Evolutionary conservation across 2,329 filamentous ascomycete genomes (phyloP).

Genomic region (Periconia sp.): DNA sequence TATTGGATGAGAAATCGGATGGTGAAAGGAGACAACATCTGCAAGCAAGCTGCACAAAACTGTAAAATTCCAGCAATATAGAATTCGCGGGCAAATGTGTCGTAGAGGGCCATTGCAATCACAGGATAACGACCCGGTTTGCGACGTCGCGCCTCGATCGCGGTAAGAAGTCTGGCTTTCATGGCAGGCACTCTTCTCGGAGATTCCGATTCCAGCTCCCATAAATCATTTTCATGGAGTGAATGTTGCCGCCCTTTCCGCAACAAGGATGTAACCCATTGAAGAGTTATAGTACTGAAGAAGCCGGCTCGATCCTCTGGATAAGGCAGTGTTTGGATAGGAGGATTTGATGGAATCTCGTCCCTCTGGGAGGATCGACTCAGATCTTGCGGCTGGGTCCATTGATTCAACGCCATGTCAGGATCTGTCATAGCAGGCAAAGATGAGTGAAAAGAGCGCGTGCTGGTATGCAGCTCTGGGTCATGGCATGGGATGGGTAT

Average conservation of each 20-base stretch:
- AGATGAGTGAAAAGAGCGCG: not conserved
- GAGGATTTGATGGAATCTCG: too few relatives aligned
- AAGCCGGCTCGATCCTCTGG: constrained; percentile 73
- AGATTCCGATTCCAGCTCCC: constrained; percentile 75
- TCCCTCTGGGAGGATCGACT: too few relatives aligned
- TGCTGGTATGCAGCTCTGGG: constrained; percentile 4
- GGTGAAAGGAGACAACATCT: constrained; percentile 82
- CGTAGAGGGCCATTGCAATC: constrained; percentile 78
- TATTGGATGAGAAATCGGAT: constrained; percentile 86
- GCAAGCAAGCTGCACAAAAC: constrained; percentile 66
- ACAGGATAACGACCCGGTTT: constrained; percentile 71
- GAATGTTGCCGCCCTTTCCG: constrained; percentile 82
- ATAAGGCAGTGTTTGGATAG: constrained; percentile 45
- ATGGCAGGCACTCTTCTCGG: constrained; percentile 68
- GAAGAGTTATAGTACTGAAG: constrained; percentile 76
- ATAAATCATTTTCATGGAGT: constrained; percentile 83
- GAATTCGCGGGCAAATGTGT: constrained; percentile 84
- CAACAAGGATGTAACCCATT: constrained; percentile 92
- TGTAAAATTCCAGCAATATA: constrained; percentile 78
- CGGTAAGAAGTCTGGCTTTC: constrained; percentile 64
- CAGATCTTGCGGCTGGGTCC: too few relatives aligned
- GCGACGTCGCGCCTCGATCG: constrained; percentile 69
- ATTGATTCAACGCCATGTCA: too few relatives aligned
- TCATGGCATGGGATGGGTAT: constrained; percentile 5
- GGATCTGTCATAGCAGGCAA: too few relatives aligned